phyloP scores from a whole-genome alignment of 2,329 filamentous ascomycete genomes.

The Apiospora malaysiana region DNA sequence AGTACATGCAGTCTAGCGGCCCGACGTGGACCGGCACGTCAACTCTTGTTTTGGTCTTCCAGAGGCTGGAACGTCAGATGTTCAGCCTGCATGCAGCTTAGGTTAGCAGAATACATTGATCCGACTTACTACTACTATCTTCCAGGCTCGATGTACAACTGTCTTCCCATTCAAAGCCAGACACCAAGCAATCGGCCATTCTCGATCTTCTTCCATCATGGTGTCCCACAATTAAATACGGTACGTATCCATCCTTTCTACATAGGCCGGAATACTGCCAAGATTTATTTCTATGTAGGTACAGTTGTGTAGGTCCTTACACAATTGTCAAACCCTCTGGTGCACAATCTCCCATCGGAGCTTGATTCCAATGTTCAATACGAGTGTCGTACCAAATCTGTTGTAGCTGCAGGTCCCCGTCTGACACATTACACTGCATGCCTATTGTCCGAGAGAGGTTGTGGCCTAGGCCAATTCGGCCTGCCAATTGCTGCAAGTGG shows the following conservation, averaged over 20 bases:
- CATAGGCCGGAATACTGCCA: background rate
- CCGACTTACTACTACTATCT: background rate
- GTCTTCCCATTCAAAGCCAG: background rate
- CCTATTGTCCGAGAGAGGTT: background rate
- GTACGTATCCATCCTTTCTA: background rate
- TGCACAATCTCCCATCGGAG: background rate
- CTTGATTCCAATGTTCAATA: background rate
- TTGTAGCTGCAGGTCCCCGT: constrained; percentile 2
- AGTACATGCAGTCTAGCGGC: background rate
- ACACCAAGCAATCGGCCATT: no score
- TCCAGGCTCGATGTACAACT: background rate
- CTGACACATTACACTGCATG: constrained; percentile 9
- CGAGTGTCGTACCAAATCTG: background rate
- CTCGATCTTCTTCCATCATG: background rate
- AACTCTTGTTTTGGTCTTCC: background rate
- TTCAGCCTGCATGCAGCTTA: background rate
- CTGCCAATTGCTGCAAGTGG: background rate
- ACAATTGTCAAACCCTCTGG: background rate
- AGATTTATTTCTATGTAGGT: no score
- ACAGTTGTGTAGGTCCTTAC: background rate
- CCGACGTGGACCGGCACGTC: constrained; percentile 3
- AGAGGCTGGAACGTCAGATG: background rate
- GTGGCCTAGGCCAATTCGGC: background rate
- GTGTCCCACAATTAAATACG: background rate
- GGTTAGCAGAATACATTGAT: background rate